Evolutionary conservation across 371 early-diverging fungal species (phyloP), one percentile per base, ranked within the genome.

Genomic region (Apophysomyces ossiformis): DNA sequence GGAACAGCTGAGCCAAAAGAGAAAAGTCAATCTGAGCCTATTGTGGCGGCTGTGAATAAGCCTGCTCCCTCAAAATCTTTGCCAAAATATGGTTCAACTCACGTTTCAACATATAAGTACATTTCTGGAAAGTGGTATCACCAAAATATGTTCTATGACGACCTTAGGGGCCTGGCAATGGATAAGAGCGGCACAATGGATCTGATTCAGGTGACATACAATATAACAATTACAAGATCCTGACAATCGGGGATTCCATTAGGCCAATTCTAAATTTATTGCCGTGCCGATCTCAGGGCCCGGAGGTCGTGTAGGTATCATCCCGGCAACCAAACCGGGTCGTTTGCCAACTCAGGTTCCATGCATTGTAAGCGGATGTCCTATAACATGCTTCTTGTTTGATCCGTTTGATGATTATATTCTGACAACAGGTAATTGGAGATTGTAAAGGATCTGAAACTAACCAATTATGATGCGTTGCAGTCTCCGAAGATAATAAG

Each of bases 301-400:
- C 35, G 96, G 96, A 36, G 96, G 96, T 13, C 87, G 93, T 57
- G 67, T 96, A 26, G 92, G 86, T 1, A 81, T 95, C 38, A 81
- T 91, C 69, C 80, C 85, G n/a, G 71, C 79, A 0, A 69, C 73
- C 13, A 84, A 86, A 60, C 87, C 89, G 0, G 93, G 93, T 5
- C 85, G 96, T 3, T 75, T 92, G 13, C 90, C 92, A 13, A 72
- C 73, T 13, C 85, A 79, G 57, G 73, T 91, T 4, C 91, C 92
- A 5, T 81, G 81, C 18, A 60, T 87, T 13, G 70, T 86, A 1
- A 85, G 89, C 68, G 81, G 85, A 16, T 81, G 89, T 2, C 76
- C 79, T 60, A 81, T 91, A 5, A 69, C 73, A 15, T 84, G 86
- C 54, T 90, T 92, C 61, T 78, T 81, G 47, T 89, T 92, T 61